Base-by-base conservation (phyloP, 345 rosid species). In the Psidium friedrichsthalianum region DNA sequence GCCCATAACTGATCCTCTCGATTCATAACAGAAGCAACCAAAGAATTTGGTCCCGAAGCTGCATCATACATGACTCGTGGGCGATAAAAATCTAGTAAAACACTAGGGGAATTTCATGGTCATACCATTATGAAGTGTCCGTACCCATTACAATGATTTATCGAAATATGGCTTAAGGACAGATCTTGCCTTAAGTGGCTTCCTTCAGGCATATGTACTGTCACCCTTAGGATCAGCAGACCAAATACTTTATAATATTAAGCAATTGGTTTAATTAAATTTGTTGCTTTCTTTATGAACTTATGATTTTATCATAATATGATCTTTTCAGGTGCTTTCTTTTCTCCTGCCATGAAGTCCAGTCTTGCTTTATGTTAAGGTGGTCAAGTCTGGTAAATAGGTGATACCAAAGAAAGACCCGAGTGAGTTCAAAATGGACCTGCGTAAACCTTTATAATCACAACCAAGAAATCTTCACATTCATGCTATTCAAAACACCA, bases 401-500 rank as follows among this genome's bases (percentile, higher is more conserved):
- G 27, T 61, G 20, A 61, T 14, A 27, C 40, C 16, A 61, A 61
- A 61, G 36, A 59, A 59, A 27, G 9, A n/a, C 69, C 69, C 27
- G 4, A 27, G 13, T 59, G 74, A 13, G 27, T 59, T 59, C n/a
- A 36, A 13, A 59, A 52, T 0, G 20, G 40, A 14, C 5, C 74
- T 6, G 21, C 74, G 27, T 8, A 29, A 61, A 6, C 74, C 27
- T 18, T 29, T 15, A 32, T 61, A 29, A 0, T 6, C 15, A 61
- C 2, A 27, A 61, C 74, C 27, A 61, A 58, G 22, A 29, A 64
- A 64, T 64, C 42, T 64, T 0, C 76, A 8, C 0, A 36, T 29
- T 8, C 0, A 0, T 0, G 76, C 42, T 22, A 0, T 64, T 32
- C 74, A 59, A n/a, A 27, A 59, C 74, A 27, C 74, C 14, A 27